A percentile compares a stretch with the other conserved stretches of the same genome.
These are phyloP conservation scores for Balakata baccata DNA, from an alignment of 345 rosid species.

Conservation along the genomic window DNA sequence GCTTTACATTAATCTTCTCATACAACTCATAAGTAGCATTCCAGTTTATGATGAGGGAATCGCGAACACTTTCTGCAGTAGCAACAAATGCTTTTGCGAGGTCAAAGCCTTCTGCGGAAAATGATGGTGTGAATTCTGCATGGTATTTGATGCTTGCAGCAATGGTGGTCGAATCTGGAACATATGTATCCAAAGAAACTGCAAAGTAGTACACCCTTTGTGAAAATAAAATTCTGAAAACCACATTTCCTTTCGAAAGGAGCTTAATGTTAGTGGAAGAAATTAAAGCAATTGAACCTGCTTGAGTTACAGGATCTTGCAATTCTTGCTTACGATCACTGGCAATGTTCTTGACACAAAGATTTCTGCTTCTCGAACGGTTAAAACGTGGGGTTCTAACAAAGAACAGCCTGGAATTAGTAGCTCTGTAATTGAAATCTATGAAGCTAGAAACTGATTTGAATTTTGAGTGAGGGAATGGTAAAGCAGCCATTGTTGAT, in stretches of 20 bases:
- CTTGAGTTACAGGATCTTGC: slow-evolving; percentile 27
- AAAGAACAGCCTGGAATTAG: slow-evolving; percentile 28
- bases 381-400: slow-evolving; percentile 22
- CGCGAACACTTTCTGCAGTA: slow-evolving; percentile 51
- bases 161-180: slow-evolving; percentile 40
- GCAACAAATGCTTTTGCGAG: slow-evolving; percentile 52
- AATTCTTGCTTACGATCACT: slow-evolving; percentile 38
- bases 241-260: neutral
- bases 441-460: slow-evolving; percentile 22
- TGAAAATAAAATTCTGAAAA: too few relatives aligned
- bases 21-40: slow-evolving; percentile 46
- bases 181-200: slow-evolving; percentile 33
- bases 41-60: slow-evolving; percentile 52
- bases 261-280: neutral
- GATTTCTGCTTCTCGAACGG: slow-evolving; percentile 20
- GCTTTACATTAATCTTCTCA: slow-evolving; percentile 49
- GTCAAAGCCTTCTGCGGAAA: slow-evolving; percentile 48
- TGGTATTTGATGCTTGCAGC: slow-evolving; percentile 52
- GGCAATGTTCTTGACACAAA: slow-evolving; percentile 35
- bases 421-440: slow-evolving; percentile 22
- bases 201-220: slow-evolving; percentile 9
- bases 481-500: slow-evolving; percentile 35
- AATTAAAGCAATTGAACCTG: slow-evolving; percentile 15
- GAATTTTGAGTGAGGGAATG: slow-evolving; percentile 28
- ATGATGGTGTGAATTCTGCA: slow-evolving; percentile 52